These are phyloP conservation scores for Theobroma grandiflorum DNA, from an alignment of 441 rosid genomes.

Conservation along the genomic window DNA sequence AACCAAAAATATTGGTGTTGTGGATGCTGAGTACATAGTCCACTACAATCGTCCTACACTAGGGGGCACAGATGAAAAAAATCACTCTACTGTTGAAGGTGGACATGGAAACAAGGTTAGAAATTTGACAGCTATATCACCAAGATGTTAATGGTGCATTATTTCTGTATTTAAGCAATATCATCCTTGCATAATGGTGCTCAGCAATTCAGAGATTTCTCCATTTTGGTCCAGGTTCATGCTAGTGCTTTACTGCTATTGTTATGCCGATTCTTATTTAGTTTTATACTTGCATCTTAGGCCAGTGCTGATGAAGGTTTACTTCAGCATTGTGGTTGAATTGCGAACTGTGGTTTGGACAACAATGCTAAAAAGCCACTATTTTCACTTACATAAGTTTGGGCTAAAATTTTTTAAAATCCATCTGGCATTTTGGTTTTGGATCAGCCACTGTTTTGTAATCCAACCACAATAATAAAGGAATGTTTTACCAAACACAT, in stretches of 20 bases:
- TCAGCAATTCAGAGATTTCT: background rate
- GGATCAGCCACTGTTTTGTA: background rate
- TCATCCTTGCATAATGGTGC: background rate
- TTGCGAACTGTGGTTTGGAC: background rate
- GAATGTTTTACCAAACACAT: background rate
- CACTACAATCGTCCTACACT: slow-evolving; percentile 77
- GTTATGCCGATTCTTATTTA: background rate
- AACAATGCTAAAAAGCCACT: too few relatives aligned
- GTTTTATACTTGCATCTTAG: background rate
- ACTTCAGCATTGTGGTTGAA: background rate
- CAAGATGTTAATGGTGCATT: slow-evolving; percentile 1
- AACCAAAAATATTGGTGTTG: slow-evolving; percentile 61
- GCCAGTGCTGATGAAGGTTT: background rate
- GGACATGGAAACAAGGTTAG: slow-evolving; percentile 42
- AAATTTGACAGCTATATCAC: background rate
- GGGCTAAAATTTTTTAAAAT: background rate
- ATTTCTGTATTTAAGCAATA: slow-evolving; percentile 9
- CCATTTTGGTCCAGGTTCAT: background rate
- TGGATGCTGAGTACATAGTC: slow-evolving; percentile 71
- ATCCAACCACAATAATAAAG: too few relatives aligned
- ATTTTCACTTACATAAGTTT: too few relatives aligned
- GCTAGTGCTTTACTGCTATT: background rate
- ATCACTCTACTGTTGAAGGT: slow-evolving; percentile 54
- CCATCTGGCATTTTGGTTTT: too few relatives aligned
- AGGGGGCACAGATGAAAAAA: slow-evolving; percentile 38